phyloP scores from a whole-genome alignment of 192 early-diverging fungal genomes.

The Rhizoclosmatium globosum region DNA sequence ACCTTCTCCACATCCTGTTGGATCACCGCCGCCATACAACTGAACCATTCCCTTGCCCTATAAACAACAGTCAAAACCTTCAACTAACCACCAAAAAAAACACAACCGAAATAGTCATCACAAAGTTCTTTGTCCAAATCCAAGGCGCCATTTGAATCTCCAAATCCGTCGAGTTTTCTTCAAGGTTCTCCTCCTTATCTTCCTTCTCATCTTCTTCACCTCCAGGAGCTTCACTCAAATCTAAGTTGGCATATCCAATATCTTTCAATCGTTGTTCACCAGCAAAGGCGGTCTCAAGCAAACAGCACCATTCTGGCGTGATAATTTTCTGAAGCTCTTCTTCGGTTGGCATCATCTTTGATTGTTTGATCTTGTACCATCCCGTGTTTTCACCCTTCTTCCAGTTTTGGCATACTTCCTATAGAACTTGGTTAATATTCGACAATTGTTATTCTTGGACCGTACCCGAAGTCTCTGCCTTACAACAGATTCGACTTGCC shows the following conservation, averaged over 20 bases:
- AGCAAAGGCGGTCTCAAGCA: slow-evolving; percentile 92
- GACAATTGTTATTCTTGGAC: not conserved
- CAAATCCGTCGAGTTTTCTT: slow-evolving; percentile 73
- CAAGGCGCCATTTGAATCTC: slow-evolving; percentile 96
- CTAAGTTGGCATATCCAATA: slow-evolving; percentile 79
- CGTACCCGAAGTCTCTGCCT: slow-evolving; percentile 81
- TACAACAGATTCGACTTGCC: slow-evolving; percentile 86
- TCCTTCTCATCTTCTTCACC: slow-evolving; percentile 70
- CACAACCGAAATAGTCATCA: slow-evolving; percentile 78
- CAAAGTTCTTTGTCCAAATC: slow-evolving; percentile 95
- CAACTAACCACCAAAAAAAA: slow-evolving; percentile 2
- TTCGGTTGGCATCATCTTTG: slow-evolving; percentile 76
- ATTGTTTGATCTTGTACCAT: slow-evolving; percentile 88
- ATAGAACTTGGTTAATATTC: not conserved
- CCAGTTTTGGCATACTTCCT: slow-evolving; percentile 94
- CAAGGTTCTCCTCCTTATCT: slow-evolving; percentile 70
- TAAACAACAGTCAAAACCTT: not conserved
- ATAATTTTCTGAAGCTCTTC: slow-evolving; percentile 91
- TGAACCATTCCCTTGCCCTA: slow-evolving; percentile 93
- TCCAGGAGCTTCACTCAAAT: slow-evolving; percentile 65
- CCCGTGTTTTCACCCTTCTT: slow-evolving; percentile 86
- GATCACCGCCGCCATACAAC: slow-evolving; percentile 96
- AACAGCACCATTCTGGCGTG: slow-evolving; percentile 89
- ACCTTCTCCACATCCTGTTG: slow-evolving; percentile 92
- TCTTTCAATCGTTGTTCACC: slow-evolving; percentile 92